Evolutionary conservation across 2,329 filamentous ascomycete species (phyloP).

Genomic region (Talaromyces rugulosus): DNA sequence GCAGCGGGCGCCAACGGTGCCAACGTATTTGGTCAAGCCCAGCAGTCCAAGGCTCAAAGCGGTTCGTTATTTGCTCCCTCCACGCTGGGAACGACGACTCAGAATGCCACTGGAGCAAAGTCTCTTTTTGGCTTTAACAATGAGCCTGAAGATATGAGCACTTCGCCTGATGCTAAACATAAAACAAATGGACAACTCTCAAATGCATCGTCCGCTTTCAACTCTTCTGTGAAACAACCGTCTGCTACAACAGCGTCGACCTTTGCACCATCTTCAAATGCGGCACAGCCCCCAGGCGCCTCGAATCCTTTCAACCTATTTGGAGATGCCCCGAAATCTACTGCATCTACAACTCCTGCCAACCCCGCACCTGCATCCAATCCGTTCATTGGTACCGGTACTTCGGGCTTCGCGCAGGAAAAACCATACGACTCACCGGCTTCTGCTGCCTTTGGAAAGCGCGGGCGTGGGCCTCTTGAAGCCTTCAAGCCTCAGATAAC

Average conservation of each 20-base stretch:
- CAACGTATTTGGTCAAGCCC: conserved; percentile 10
- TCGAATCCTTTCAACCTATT: background rate
- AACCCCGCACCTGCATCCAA: background rate
- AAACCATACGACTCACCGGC: background rate
- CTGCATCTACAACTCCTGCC: background rate
- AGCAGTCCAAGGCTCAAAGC: conserved; percentile 10
- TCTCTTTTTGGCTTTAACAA: conserved; percentile 5
- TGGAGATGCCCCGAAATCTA: background rate
- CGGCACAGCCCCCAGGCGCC: conserved; percentile 1
- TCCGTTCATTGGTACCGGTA: background rate
- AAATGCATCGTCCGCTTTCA: background rate
- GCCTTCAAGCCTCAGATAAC: background rate
- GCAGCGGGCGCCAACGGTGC: conserved; percentile 8
- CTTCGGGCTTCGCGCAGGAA: background rate
- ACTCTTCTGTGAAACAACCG: conserved; percentile 3
- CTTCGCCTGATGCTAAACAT: conserved; percentile 11
- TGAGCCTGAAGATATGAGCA: conserved; percentile 11
- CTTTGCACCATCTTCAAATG: conserved; percentile 9
- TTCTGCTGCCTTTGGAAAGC: background rate
- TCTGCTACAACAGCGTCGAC: conserved; percentile 4
- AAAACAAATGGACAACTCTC: conserved; percentile 8
- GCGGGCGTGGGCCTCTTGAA: background rate
- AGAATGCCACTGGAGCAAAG: background rate
- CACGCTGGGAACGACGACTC: background rate
- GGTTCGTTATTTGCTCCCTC: conserved; percentile 6